phyloP scores from a whole-genome alignment of 2,329 filamentous ascomycete species.

The Fusarium hainanense region DNA sequence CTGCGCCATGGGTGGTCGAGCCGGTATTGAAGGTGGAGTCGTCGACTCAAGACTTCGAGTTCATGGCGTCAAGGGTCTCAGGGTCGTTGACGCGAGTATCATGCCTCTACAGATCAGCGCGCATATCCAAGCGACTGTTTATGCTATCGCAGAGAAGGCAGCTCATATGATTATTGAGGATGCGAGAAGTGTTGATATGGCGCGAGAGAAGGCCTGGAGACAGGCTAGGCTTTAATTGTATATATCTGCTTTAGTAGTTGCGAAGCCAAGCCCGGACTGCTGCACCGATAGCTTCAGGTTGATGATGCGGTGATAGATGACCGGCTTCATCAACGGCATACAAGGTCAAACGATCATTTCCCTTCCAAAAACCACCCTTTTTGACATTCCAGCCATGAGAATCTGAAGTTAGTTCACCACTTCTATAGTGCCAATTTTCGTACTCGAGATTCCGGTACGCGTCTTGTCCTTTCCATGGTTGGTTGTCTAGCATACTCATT shows the following conservation, averaged over 20 bases:
- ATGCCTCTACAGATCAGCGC: constrained; percentile 47
- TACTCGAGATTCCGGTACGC: background rate
- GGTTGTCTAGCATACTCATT: constrained; percentile 25
- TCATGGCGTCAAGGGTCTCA: constrained; percentile 45
- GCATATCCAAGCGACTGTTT: constrained; percentile 51
- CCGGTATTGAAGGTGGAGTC: constrained; percentile 48
- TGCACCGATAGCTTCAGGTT: constrained; percentile 23
- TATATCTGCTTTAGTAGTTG: background rate
- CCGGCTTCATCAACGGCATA: constrained; percentile 33
- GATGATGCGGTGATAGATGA: constrained; percentile 14
- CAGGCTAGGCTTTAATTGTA: constrained; percentile 5
- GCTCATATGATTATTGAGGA: constrained; percentile 44
- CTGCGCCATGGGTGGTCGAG: constrained; percentile 49
- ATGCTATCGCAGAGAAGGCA: constrained; percentile 51
- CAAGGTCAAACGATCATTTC: constrained; percentile 14
- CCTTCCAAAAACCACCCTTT: constrained; percentile 29
- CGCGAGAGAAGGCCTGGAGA: background rate
- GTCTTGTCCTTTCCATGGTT: constrained; percentile 8
- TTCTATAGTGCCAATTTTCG: constrained; percentile 4
- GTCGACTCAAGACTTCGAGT: constrained; percentile 48
- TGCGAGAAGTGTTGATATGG: background rate
- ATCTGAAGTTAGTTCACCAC: constrained; percentile 4
- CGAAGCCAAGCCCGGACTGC: constrained; percentile 19
- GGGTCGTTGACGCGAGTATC: constrained; percentile 48
- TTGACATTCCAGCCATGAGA: background rate